Percentiles rank a stretch among this genome's conserved stretches.
Evolutionary conservation across 2,329 filamentous ascomycete species (phyloP).

Genomic region (Aspergillus alliaceus): DNA sequence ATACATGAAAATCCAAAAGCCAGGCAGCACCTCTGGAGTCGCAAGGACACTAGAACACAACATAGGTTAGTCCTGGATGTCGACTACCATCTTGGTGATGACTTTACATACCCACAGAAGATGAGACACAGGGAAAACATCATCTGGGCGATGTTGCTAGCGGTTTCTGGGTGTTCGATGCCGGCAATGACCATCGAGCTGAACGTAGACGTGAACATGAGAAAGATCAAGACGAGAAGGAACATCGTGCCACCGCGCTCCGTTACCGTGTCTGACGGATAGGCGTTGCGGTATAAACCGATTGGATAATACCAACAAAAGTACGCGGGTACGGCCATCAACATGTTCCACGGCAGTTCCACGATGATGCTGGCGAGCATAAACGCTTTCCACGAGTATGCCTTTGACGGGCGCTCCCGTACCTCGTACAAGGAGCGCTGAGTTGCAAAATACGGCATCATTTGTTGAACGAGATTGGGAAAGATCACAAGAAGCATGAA

Average conservation of each 20-base stretch:
- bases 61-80: not conserved
- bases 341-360: constrained; percentile 63
- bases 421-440: constrained; percentile 58
- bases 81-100: not conserved
- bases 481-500: constrained; percentile 82
- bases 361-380: constrained; percentile 67
- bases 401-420: constrained; percentile 61
- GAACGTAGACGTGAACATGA: constrained; percentile 70
- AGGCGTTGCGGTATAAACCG: constrained; percentile 41
- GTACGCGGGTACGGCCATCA: constrained; percentile 60
- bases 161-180: constrained; percentile 66
- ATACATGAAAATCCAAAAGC: constrained; percentile 81
- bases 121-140: constrained; percentile 57
- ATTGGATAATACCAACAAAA: constrained; percentile 67
- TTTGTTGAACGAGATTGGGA: constrained; percentile 51
- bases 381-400: constrained; percentile 71
- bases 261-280: constrained; percentile 31
- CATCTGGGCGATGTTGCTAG: constrained; percentile 60
- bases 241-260: constrained; percentile 64
- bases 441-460: constrained; percentile 57
- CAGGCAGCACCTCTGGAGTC: constrained; percentile 57
- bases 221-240: constrained; percentile 63
- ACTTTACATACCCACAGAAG: constrained; percentile 49
- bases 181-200: constrained; percentile 71
- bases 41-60: constrained; percentile 56